Percentiles rank a stretch among this genome's conserved stretches.
Evolutionary conservation across 495 filamentous ascomycete genomes (phyloP).

Genomic region (Tuber aestivum): DNA sequence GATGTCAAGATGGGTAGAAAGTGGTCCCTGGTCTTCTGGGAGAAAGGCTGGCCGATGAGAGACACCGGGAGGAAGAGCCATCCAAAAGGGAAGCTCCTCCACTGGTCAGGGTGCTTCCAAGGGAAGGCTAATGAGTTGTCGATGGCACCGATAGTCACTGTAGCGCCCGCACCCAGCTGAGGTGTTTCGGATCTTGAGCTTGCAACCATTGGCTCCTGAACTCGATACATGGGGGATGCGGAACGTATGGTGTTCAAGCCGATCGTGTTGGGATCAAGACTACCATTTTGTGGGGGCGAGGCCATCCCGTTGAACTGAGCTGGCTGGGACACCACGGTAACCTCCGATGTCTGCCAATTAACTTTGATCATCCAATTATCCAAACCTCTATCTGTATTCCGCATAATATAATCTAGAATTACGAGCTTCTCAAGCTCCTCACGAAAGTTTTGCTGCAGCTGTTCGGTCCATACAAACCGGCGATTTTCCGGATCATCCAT

Average conservation of each 20-base stretch:
- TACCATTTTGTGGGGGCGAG: slow-evolving; percentile 52
- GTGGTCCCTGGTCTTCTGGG: slow-evolving; percentile 82
- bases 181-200: slow-evolving; percentile 54
- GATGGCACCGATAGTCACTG: slow-evolving; percentile 80
- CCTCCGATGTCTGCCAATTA: slow-evolving; percentile 72
- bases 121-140: slow-evolving; percentile 98
- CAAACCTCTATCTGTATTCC: slow-evolving; percentile 91
- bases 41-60: slow-evolving; percentile 92
- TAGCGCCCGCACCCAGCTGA: slow-evolving; percentile 52
- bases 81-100: slow-evolving; percentile 88
- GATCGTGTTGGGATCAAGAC: slow-evolving; percentile 43
- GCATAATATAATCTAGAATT: slow-evolving; percentile 98
- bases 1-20: slow-evolving; percentile 92
- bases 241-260: slow-evolving; percentile 43
- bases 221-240: slow-evolving; percentile 61
- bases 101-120: slow-evolving; percentile 97
- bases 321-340: slow-evolving; percentile 78
- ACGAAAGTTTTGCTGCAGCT: slow-evolving; percentile 81
- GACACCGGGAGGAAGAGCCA: slow-evolving; percentile 98
- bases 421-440: slow-evolving; percentile 97
- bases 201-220: slow-evolving; percentile 79
- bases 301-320: slow-evolving; percentile 59
- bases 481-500: slow-evolving; percentile 50
- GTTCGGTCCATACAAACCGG: slow-evolving; percentile 78
- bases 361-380: slow-evolving; percentile 99